Percentiles rank a stretch among this genome's conserved stretches.
Evolutionary conservation across 2,329 filamentous ascomycete species (phyloP).

Genomic region (Alternaria sp.): DNA sequence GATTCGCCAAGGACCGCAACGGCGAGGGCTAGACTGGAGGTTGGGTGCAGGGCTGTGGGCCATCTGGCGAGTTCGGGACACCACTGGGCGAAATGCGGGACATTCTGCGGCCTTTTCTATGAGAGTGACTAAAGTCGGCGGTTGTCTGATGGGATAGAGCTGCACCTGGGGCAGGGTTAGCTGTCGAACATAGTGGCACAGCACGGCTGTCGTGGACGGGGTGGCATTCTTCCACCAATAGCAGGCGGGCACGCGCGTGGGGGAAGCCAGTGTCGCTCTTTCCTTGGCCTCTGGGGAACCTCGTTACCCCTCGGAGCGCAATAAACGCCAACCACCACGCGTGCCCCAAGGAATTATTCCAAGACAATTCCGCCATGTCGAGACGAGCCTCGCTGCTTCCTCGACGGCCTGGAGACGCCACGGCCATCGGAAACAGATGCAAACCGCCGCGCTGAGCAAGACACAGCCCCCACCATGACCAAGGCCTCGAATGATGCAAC

Average conservation of each 20-base stretch:
- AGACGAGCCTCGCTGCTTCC: not conserved
- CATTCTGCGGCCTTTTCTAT: slow-evolving; percentile 40
- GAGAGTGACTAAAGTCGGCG: slow-evolving; percentile 45
- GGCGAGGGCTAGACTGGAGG: slow-evolving; percentile 27
- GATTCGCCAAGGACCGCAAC: slow-evolving; percentile 37
- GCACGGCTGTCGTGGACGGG: slow-evolving; percentile 21
- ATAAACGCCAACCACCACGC: not conserved
- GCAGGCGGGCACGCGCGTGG: slow-evolving; percentile 25
- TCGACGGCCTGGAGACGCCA: not conserved
- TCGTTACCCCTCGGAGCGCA: slow-evolving; percentile 15
- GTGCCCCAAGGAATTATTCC: not conserved
- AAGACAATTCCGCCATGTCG: not conserved
- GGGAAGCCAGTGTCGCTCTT: slow-evolving; percentile 23
- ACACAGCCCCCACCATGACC: slow-evolving; percentile 1
- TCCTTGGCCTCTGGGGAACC: slow-evolving; percentile 43
- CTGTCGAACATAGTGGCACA: slow-evolving; percentile 33
- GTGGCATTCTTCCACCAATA: slow-evolving; percentile 41
- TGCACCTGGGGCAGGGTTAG: slow-evolving; percentile 29
- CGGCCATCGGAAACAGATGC: not conserved
- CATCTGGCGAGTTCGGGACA: slow-evolving; percentile 35
- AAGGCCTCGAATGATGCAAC: slow-evolving; percentile 7
- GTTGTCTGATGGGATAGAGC: slow-evolving; percentile 25
- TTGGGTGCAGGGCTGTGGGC: slow-evolving; percentile 33
- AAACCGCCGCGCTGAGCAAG: not conserved
- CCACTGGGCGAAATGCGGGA: slow-evolving; percentile 44